phyloP scores from a whole-genome alignment of 345 rosid genomes.

The Arabis hirsuta region DNA sequence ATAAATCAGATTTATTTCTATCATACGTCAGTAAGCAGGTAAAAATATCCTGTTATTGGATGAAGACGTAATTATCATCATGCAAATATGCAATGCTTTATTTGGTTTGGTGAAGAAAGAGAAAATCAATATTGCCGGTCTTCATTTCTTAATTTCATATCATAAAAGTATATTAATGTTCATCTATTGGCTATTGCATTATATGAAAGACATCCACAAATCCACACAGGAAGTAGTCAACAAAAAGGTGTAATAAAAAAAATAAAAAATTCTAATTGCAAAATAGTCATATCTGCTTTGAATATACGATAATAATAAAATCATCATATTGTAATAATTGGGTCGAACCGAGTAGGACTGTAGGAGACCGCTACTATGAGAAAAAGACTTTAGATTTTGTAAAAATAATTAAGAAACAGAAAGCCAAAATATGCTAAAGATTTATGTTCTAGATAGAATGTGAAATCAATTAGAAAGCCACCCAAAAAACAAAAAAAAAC shows the following conservation, averaged over 20 bases:
- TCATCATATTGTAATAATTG: background rate
- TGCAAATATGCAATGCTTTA: conserved; percentile 22
- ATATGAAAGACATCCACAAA: conserved; percentile 5
- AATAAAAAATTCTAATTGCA: background rate
- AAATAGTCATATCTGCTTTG: background rate
- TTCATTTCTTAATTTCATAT: background rate
- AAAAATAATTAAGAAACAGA: background rate
- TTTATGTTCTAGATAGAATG: conserved; percentile 4
- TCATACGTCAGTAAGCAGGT: background rate
- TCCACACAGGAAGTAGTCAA: background rate
- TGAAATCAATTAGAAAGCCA: conserved; percentile 24
- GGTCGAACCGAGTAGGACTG: background rate
- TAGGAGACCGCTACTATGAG: background rate
- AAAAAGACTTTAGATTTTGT: conserved; percentile 13
- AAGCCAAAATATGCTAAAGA: background rate
- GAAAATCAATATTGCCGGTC: background rate
- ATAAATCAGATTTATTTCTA: background rate
- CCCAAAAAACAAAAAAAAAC: background rate
- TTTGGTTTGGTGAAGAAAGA: conserved; percentile 34
- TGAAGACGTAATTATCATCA: conserved; percentile 19
- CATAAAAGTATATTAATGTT: background rate
- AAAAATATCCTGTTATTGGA: background rate
- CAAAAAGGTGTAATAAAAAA: background rate
- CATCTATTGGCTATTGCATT: background rate
- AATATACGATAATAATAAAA: background rate